A percentile compares a stretch with the other conserved stretches of the same genome.
These are phyloP conservation scores for Lantana camara DNA, from an alignment of 257 asterid species.

Conservation along the genomic window DNA sequence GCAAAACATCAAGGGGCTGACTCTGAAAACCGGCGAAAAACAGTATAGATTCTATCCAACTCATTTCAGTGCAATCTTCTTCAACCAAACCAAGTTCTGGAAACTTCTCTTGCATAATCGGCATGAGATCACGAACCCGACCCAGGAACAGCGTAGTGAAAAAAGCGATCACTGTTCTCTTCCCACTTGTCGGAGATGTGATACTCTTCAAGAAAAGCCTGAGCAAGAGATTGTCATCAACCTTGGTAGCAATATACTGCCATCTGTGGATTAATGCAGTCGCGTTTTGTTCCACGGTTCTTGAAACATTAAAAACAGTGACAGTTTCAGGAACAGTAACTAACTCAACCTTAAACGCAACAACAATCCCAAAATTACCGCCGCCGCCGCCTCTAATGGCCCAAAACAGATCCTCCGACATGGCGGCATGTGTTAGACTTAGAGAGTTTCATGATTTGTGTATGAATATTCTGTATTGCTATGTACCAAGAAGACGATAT, in stretches of 20 bases:
- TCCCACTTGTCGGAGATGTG: conserved; percentile 16
- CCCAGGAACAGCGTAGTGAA: conserved; percentile 43
- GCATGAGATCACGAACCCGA: conserved; percentile 27
- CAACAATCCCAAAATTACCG: conserved; percentile 32
- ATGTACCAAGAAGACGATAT: no score
- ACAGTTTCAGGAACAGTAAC: conserved; percentile 29
- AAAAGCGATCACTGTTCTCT: conserved; percentile 25
- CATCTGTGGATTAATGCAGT: conserved; percentile 29
- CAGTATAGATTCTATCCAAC: conserved; percentile 44
- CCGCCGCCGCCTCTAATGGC: conserved; percentile 38
- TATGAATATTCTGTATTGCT: no score
- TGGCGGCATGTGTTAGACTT: neutral
- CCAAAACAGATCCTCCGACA: conserved; percentile 33
- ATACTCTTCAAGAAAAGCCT: conserved; percentile 22
- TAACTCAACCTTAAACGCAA: conserved; percentile 29
- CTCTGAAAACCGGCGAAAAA: conserved; percentile 11
- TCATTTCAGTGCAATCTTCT: conserved; percentile 42
- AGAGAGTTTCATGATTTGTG: no score
- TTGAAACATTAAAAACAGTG: conserved; percentile 34
- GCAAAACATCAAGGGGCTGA: conserved; percentile 16
- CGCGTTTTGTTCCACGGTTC: conserved; percentile 26
- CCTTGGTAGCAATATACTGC: conserved; percentile 29
- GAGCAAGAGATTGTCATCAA: conserved; percentile 27
- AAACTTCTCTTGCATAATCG: conserved; percentile 35
- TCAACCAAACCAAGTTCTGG: conserved; percentile 38